Base-by-base conservation (phyloP, 2,329 filamentous ascomycete species). In the Fusarium sarcochroum region DNA sequence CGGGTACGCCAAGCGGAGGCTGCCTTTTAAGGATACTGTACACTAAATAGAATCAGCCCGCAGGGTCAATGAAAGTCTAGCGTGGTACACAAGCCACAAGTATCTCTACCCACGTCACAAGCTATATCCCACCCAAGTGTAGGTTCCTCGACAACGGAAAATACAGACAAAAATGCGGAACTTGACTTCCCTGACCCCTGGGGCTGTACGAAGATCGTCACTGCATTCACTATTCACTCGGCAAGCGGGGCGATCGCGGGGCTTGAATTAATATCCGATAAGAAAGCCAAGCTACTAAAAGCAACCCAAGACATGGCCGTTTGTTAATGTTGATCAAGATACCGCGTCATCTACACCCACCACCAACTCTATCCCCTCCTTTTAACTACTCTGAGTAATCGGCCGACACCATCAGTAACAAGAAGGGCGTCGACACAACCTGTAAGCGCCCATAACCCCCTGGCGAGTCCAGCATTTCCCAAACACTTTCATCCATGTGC, bases 281-380 rank as follows among this genome's bases (percentile, higher is more conserved):
- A 13, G 11, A 30, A 30, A 30, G 27, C 27, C 27, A 30, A 30
- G 27, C 27, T 30, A 30, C 27, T 13, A 11, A 30, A 30, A 30
- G 10, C 27, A 30, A 30, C 27, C 27, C 27, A 30, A 30, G 13
- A 30, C 27, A 30, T 30, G 27, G 10, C 27, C 27, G 27, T 30
- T 30, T 30, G 27, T 10, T 30, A 30, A 35, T 35, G 15, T 44
- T 44, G 23, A 44, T 25, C 21, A 25, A 15, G 37, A 27, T 34
- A 25, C 30, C 8, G 46, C 46, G 54, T 57, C 37, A 30, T 41
- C 34, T 38, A 18, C 13, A n/a, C 44, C 27, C 44, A 32, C 25
- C 34, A 23, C 18, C 40, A 42, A 15, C 20, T 40, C 46, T 51
- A 34, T 18, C 55, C 55, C 55, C 55, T 58, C 55, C 9, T 55